These are phyloP conservation scores for Rhodotorula sp. DNA, from an alignment of 1,284 basidiomycete genomes.

Conservation along the genomic window DNA sequence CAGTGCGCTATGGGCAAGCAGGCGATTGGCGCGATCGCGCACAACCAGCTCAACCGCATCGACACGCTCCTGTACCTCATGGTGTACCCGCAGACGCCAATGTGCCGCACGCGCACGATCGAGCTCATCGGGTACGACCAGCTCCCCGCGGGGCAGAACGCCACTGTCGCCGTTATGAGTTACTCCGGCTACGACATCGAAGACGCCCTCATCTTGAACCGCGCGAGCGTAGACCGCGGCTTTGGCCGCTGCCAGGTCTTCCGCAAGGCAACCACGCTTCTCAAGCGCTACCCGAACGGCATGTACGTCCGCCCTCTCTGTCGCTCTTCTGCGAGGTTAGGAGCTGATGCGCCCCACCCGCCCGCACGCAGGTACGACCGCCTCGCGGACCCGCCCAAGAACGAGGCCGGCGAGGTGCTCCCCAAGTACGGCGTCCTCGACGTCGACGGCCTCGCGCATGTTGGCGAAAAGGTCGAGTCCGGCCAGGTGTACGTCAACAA, in stretches of 20 bases:
- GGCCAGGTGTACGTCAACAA: slow-evolving; percentile 97
- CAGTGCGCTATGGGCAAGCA: slow-evolving; percentile 99
- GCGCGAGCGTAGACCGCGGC: slow-evolving; percentile 92
- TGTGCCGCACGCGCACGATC: slow-evolving; percentile 99
- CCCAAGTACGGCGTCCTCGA: slow-evolving; percentile 88
- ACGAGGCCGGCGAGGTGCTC: slow-evolving; percentile 69
- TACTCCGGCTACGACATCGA: slow-evolving; percentile 99
- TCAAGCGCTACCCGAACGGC: slow-evolving; percentile 96
- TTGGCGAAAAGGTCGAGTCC: slow-evolving; percentile 89
- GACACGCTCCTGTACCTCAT: slow-evolving; percentile 98
- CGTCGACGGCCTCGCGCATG: slow-evolving; percentile 87
- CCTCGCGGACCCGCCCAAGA: slow-evolving; percentile 84
- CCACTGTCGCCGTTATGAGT: slow-evolving; percentile 98
- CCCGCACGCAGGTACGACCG: slow-evolving; percentile 72
- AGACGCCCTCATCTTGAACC: slow-evolving; percentile 96
- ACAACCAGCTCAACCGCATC: slow-evolving; percentile 97
- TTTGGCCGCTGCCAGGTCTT: slow-evolving; percentile 97
- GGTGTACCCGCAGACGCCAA: slow-evolving; percentile 98
- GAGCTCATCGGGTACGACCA: slow-evolving; percentile 96
- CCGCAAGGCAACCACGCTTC: slow-evolving; percentile 89
- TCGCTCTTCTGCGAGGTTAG: background rate
- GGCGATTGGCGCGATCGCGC: slow-evolving; percentile 98
- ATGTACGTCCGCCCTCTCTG: slow-evolving; percentile 65
- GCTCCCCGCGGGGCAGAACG: slow-evolving; percentile 96
- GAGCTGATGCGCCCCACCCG: slow-evolving; percentile 11